Percentiles rank a stretch among this genome's conserved stretches.
Evolutionary conservation across 768 basidiomycete species (phyloP).

Genomic region (Suillus fuscotomentosus): DNA sequence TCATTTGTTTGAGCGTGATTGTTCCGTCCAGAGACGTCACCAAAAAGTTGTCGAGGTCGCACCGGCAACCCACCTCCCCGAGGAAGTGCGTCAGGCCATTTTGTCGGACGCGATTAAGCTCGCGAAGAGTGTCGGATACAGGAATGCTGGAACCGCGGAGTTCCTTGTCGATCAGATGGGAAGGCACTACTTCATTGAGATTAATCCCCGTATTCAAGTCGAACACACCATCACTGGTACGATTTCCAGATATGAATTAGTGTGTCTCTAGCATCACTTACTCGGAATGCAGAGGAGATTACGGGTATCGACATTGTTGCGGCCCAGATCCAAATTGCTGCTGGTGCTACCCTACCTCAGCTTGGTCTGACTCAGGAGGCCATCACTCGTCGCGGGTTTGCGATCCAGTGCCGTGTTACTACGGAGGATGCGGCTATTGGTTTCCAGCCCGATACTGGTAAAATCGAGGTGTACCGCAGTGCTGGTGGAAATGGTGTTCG

Average conservation of each 20-base stretch:
- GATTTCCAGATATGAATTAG: conserved; percentile 15
- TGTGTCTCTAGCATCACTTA: conserved; percentile 1
- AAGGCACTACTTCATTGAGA: conserved; percentile 98
- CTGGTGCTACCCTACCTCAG: conserved; percentile 92
- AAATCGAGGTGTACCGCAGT: conserved; percentile 98
- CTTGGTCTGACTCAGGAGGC: conserved; percentile 95
- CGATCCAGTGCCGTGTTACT: conserved; percentile 97
- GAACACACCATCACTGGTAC: conserved; percentile 98
- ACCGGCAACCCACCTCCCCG: conserved; percentile 90
- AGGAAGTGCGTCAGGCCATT: conserved; percentile 88
- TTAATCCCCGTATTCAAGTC: conserved; percentile 99
- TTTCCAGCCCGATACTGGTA: conserved; percentile 99
- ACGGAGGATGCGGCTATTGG: conserved; percentile 91
- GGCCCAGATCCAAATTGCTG: conserved; percentile 99
- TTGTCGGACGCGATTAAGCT: conserved; percentile 90
- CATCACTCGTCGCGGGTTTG: conserved; percentile 93
- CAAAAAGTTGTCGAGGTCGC: conserved; percentile 99
- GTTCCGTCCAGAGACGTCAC: conserved; percentile 96
- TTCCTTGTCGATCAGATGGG: conserved; percentile 97
- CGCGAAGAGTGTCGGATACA: conserved; percentile 89
- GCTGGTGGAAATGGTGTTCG: conserved; percentile 99
- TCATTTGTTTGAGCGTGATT: conserved; percentile 98
- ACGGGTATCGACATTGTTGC: conserved; percentile 99
- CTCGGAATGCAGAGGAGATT: conserved; percentile 78
- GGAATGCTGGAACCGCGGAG: conserved; percentile 97